Conservation (phyloP, 495 filamentous ascomycete species). For the Margaritispora aquatica region DNA sequence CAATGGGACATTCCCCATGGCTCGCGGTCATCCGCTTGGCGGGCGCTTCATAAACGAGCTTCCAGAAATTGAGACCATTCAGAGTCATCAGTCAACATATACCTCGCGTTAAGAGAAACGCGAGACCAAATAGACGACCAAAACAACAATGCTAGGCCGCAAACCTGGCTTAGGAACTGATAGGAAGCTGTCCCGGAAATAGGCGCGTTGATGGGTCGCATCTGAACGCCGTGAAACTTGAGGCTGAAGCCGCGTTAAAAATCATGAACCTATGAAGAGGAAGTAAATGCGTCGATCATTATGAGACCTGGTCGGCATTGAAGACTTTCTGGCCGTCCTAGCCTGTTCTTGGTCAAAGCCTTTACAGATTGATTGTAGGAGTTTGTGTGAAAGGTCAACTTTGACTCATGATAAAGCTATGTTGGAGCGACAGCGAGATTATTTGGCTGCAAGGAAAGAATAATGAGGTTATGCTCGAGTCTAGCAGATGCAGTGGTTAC, state of each 20-base stretch:
- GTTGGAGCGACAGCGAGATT: too few relatives aligned
- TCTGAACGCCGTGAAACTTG: slow-evolving; percentile 13
- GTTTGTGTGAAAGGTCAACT: neutral
- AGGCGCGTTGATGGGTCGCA: slow-evolving; percentile 21
- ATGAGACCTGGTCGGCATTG: slow-evolving; percentile 8
- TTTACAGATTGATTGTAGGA: too few relatives aligned
- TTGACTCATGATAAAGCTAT: too few relatives aligned
- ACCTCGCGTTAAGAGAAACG: slow-evolving; percentile 20
- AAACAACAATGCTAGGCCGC: slow-evolving; percentile 14
- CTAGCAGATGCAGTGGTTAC: too few relatives aligned
- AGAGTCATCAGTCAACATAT: slow-evolving; percentile 2
- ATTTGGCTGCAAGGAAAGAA: too few relatives aligned
- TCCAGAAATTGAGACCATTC: slow-evolving; percentile 1
- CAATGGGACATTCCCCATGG: slow-evolving; percentile 14
- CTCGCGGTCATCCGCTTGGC: neutral
- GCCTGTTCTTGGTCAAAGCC: too few relatives aligned
- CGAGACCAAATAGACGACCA: slow-evolving; percentile 17
- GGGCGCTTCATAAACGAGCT: slow-evolving; percentile 22
- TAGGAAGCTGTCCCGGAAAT: slow-evolving; percentile 6
- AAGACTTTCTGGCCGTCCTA: slow-evolving; percentile 1
- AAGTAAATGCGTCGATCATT: neutral
- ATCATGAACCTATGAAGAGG: neutral
- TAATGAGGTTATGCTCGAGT: too few relatives aligned
- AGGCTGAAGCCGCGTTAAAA: slow-evolving; percentile 17
- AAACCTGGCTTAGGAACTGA: slow-evolving; percentile 10